phyloP scores from a whole-genome alignment of 177 flowering plant species.

The Telopea speciosissima region DNA sequence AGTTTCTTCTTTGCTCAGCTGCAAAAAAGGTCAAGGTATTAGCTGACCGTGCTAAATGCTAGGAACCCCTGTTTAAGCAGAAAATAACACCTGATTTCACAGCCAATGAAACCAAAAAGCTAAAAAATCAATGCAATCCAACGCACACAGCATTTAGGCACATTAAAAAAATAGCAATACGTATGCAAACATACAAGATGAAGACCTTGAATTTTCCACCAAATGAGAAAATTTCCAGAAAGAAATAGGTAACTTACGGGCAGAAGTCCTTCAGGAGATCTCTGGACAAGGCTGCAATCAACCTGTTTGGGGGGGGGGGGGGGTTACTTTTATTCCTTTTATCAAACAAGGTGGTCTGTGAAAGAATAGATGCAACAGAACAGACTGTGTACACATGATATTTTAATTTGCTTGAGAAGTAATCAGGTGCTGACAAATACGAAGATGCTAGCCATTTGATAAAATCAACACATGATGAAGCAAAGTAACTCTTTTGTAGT shows the following conservation, averaged over 20 bases:
- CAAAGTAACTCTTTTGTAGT: too few relatives aligned
- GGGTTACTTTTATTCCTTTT: too few relatives aligned
- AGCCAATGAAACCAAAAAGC: not conserved
- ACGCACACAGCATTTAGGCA: not conserved
- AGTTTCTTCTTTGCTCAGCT: too few relatives aligned
- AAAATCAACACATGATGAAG: not conserved
- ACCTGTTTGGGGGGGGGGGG: conserved; percentile 36
- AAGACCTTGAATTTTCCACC: not conserved
- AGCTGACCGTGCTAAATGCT: too few relatives aligned
- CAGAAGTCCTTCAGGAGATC: conserved; percentile 77
- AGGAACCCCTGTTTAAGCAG: not conserved
- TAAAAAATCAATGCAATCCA: not conserved
- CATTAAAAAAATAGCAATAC: not conserved
- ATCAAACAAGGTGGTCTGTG: conserved; percentile 1
- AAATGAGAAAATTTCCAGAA: conserved; percentile 3
- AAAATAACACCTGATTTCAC: not conserved
- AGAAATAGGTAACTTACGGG: conserved; percentile 53
- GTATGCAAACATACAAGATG: not conserved
- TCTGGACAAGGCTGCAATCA: conserved; percentile 81
- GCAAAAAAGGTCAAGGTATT: too few relatives aligned
- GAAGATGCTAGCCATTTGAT: not conserved
- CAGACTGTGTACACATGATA: not conserved
- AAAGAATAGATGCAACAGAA: too few relatives aligned
- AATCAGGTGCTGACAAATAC: too few relatives aligned
- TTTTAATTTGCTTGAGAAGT: too few relatives aligned